Evolutionary conservation across 805 yeast species (phyloP).

Genomic region (Metschnikowia peoriensis): DNA sequence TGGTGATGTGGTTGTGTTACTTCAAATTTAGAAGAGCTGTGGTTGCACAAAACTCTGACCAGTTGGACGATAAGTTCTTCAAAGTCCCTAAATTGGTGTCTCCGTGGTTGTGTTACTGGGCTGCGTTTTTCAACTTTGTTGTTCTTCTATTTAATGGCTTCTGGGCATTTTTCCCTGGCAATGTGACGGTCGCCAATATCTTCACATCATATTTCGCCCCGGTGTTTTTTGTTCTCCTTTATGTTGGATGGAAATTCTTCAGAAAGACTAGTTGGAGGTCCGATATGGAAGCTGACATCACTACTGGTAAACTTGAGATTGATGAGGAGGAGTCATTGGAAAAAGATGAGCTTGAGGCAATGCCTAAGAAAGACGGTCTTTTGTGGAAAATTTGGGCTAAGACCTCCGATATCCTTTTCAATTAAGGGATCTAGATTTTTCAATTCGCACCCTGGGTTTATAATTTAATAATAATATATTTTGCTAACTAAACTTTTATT

Average conservation of each 20-base stretch:
- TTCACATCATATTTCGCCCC: slow-evolving; percentile 41
- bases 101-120: slow-evolving; percentile 20
- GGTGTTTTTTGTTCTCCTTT: slow-evolving; percentile 48
- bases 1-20: slow-evolving; percentile 57
- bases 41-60: slow-evolving; percentile 38
- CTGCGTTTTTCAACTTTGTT: slow-evolving; percentile 19
- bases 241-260: slow-evolving; percentile 49
- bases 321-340: slow-evolving; percentile 54
- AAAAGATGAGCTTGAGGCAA: slow-evolving; percentile 18
- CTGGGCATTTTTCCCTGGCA: slow-evolving; percentile 40
- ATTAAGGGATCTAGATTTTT: slow-evolving; percentile 8
- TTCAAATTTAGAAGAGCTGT: slow-evolving; percentile 35
- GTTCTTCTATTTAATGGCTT: slow-evolving; percentile 41
- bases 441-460: neutral
- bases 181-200: slow-evolving; percentile 31
- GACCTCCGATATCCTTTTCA: slow-evolving; percentile 24
- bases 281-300: slow-evolving; percentile 51
- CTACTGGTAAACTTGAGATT: slow-evolving; percentile 53
- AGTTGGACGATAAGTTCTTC: slow-evolving; percentile 14
- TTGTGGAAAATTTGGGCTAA: slow-evolving; percentile 22
- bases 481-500: neutral
- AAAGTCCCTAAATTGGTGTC: slow-evolving; percentile 14
- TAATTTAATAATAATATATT: no score
- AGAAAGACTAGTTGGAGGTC: slow-evolving; percentile 47
- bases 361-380: slow-evolving; percentile 22